These are phyloP conservation scores for Pythium monospermum DNA, from an alignment of 352 stramenopile species.

Conservation along the genomic window DNA sequence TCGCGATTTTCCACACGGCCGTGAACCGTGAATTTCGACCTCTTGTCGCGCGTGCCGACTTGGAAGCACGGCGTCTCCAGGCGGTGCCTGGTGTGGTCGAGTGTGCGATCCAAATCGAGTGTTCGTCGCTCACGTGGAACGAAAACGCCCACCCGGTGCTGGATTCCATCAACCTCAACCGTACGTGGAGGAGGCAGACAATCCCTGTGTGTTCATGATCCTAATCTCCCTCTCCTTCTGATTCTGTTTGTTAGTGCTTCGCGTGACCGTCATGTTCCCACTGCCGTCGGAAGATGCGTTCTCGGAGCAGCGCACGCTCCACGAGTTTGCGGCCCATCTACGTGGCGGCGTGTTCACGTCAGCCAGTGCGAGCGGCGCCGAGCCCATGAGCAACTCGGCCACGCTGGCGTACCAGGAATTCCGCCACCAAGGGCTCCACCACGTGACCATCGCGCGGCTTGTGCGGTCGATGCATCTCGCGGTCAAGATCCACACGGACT, in stretches of 20 bases:
- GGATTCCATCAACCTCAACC: constrained; percentile 14
- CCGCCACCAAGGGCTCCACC: constrained; percentile 29
- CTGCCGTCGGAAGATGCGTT: constrained; percentile 82
- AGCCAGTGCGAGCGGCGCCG: constrained; percentile 8
- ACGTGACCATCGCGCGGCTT: constrained; percentile 55
- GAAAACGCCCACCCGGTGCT: constrained; percentile 21
- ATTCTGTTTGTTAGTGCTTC: constrained; percentile 7
- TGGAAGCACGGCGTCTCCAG: constrained; percentile 42
- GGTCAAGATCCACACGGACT: constrained; percentile 63
- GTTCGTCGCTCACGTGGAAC: constrained; percentile 46
- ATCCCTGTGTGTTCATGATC: too few relatives aligned
- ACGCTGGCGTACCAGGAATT: constrained; percentile 19
- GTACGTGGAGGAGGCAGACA: constrained; percentile 18
- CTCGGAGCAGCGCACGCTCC: constrained; percentile 71
- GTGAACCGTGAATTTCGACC: constrained; percentile 53
- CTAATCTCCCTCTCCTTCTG: too few relatives aligned
- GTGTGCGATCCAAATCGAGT: constrained; percentile 52
- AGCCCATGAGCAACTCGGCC: constrained; percentile 19
- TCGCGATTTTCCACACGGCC: constrained; percentile 62
- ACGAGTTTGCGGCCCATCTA: constrained; percentile 70
- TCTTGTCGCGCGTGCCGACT: constrained; percentile 37
- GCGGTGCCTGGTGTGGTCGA: constrained; percentile 54
- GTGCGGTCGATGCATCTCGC: constrained; percentile 58
- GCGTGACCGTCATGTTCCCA: constrained; percentile 68
- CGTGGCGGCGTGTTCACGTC: constrained; percentile 44